A percentile compares a stretch with the other conserved stretches of the same genome.
Conservation (phyloP, 2,329 filamentous ascomycete genomes). For the Aspergillus neoniger region DNA sequence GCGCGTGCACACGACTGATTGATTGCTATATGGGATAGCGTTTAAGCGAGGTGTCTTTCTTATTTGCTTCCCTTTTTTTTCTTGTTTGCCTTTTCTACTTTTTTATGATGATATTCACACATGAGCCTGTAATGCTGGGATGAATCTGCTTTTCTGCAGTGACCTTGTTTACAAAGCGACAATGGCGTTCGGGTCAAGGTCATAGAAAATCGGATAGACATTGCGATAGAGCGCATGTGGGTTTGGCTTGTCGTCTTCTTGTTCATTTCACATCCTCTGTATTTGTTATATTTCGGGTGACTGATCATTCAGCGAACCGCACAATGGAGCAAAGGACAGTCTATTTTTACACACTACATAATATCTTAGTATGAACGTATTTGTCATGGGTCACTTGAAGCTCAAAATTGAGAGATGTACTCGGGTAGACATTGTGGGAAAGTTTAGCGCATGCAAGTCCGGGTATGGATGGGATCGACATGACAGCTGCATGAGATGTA, state of each 20-base stretch:
- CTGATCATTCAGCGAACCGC: neutral
- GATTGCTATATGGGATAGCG: constrained; percentile 10
- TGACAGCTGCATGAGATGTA: constrained; percentile 8
- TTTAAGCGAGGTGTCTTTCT: constrained; percentile 1
- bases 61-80: neutral
- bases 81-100: neutral
- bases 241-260: neutral
- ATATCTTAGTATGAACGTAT: neutral
- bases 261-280: neutral
- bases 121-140: constrained; percentile 10
- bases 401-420: neutral
- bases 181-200: constrained; percentile 8
- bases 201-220: constrained; percentile 9
- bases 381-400: neutral
- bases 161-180: constrained; percentile 5
- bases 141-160: constrained; percentile 1
- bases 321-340: neutral
- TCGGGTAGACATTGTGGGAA: neutral
- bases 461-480: constrained; percentile 2
- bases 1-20: neutral
- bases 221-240: neutral
- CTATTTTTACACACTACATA: neutral
- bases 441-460: neutral
- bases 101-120: constrained; percentile 3
- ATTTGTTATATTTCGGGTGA: neutral